Percentiles rank a stretch among this genome's conserved stretches.
These are phyloP conservation scores for Fraxinus excelsior DNA, from an alignment of 257 asterid species.

Conservation along the genomic window DNA sequence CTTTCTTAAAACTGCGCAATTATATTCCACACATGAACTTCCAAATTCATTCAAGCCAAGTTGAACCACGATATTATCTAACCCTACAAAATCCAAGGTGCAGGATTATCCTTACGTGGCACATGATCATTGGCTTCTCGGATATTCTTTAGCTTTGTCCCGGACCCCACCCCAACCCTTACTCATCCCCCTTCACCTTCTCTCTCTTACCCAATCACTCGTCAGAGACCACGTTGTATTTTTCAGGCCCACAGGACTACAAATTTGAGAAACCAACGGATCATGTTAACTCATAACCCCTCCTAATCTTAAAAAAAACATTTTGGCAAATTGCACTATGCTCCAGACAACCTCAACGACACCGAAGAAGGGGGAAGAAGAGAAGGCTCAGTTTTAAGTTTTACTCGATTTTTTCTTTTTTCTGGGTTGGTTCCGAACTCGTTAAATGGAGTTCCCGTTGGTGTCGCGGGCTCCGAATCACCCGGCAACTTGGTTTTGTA, in stretches of 20 bases:
- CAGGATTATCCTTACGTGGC: background rate
- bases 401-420: background rate
- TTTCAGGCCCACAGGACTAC: background rate
- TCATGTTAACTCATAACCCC: background rate
- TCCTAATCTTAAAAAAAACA: background rate
- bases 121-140: background rate
- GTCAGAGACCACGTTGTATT: background rate
- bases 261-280: background rate
- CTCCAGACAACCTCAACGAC: background rate
- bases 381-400: background rate
- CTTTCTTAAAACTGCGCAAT: no score
- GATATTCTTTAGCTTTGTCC: background rate
- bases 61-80: no score
- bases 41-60: no score
- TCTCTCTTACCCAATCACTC: no score
- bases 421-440: background rate
- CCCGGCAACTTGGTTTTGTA: constrained; percentile 38
- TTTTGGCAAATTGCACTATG: background rate
- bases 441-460: constrained; percentile 57
- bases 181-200: no score
- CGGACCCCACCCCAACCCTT: no score
- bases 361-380: background rate
- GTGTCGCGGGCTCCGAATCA: constrained; percentile 48
- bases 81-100: background rate
- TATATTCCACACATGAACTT: no score